phyloP scores from a whole-genome alignment of 1,284 basidiomycete genomes.

The Austroboletus sp. region DNA sequence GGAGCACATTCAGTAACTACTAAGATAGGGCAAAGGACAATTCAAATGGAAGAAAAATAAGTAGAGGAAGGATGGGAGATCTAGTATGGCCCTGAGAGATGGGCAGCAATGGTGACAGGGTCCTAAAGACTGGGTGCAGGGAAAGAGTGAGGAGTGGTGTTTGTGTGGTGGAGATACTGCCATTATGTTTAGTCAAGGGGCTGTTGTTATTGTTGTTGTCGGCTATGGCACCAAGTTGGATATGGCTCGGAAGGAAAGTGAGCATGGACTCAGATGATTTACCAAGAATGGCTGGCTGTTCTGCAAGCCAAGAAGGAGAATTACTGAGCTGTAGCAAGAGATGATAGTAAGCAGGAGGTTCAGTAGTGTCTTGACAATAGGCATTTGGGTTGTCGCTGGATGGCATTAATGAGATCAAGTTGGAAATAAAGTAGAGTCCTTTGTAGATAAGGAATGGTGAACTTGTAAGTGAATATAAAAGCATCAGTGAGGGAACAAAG shows the following conservation, averaged over 20 bases:
- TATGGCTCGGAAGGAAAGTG: constrained; percentile 8
- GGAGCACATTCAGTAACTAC: constrained; percentile 17
- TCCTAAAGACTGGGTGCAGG: constrained; percentile 8
- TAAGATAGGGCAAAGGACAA: background rate
- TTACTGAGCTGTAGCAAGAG: constrained; percentile 30
- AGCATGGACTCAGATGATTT: constrained; percentile 8
- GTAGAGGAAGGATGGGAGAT: constrained; percentile 24
- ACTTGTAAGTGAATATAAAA: constrained; percentile 34
- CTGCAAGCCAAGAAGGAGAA: constrained; percentile 21
- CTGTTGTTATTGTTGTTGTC: constrained; percentile 21
- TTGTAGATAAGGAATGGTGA: constrained; percentile 18
- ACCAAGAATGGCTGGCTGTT: constrained; percentile 10
- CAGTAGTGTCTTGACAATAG: constrained; percentile 14
- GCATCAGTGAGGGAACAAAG: constrained; percentile 12
- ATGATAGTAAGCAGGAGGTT: constrained; percentile 20
- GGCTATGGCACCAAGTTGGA: constrained; percentile 7
- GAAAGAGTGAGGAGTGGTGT: constrained; percentile 9
- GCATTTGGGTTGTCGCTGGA: constrained; percentile 25
- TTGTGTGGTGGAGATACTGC: constrained; percentile 13
- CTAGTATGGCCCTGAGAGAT: constrained; percentile 24
- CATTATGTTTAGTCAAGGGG: constrained; percentile 28
- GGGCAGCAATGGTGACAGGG: constrained; percentile 15
- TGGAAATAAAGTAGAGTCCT: constrained; percentile 17
- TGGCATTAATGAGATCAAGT: constrained; percentile 27
- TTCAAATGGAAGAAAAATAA: background rate